Evolutionary conservation across 257 asterid genomes (phyloP), one percentile per base, ranked within the genome.

Genomic region (Plectranthus barbatus): DNA sequence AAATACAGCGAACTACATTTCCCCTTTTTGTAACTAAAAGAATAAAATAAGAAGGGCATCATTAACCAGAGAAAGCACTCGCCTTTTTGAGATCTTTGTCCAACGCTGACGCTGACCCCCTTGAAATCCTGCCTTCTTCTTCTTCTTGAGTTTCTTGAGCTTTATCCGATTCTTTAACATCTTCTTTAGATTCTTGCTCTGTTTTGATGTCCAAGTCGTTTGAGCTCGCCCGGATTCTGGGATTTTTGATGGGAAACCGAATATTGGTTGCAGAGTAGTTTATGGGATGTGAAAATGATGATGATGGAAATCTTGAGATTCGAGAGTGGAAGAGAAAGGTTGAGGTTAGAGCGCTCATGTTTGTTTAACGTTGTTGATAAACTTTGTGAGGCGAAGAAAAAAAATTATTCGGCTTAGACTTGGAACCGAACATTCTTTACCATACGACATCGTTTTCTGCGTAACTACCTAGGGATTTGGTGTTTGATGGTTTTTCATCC

Each of bases 31-130:
- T 13, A 5, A 13, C 53, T 11, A 42, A 61, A 50, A 20, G 8
- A 60, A 48, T 21, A 40, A 34, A 34, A 9, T 34, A 4, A 2
- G 40, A 47, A 11, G 9, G 23, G 46, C 13, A 68, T 21, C 37
- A 31, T 5, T 6, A 40, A 69, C 5, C 0, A 19, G 9, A 56
- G 19, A 54, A 29, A 75, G 9, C 0, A 44, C 67, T 60, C 7
- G 74, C 97, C 95, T 83, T 91, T 76, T 87, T 87, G 34, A 87
- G 82, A 76, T 84, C 95, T 66, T 91, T 86, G 36, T 85, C 95
- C 41, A 91, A 72, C 15, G 75, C 11, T 1, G 83, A 29, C 4
- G 80, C 2, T 0, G 72, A 26, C 74, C 73, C 77, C 4, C 66
- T 47, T 18, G 84, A 77, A 75, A 56, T 67, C 49, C 67, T 75